Conservation (phyloP, 2,329 filamentous ascomycete species). For the Pseudocercospora fuligena region DNA sequence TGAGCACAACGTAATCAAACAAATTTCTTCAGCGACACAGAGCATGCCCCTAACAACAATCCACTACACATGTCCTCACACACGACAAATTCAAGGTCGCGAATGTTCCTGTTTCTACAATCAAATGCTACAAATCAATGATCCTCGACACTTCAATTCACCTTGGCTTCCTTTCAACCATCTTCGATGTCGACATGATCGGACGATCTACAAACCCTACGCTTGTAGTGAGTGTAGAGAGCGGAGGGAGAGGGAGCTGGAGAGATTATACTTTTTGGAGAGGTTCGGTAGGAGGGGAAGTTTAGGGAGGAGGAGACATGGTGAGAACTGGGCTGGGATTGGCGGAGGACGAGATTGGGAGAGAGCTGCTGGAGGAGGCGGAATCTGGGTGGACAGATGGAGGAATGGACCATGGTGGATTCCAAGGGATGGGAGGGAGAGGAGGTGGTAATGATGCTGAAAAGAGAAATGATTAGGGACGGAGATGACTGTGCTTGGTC, state of each 20-base stretch:
- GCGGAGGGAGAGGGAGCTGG: conserved; percentile 15
- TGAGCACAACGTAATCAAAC: no score
- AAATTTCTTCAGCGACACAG: no score
- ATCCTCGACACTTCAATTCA: conserved; percentile 19
- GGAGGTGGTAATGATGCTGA: conserved; percentile 1
- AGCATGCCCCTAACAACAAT: conserved; percentile 33
- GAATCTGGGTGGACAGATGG: conserved; percentile 16
- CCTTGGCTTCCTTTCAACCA: conserved; percentile 28
- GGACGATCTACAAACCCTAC: conserved; percentile 15
- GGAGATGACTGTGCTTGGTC: no score
- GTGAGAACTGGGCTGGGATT: background rate
- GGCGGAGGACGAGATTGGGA: background rate
- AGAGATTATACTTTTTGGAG: conserved; percentile 13
- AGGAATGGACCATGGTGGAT: conserved; percentile 23
- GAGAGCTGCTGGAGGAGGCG: background rate
- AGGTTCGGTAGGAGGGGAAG: conserved; percentile 5
- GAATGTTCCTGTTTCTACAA: conserved; percentile 33
- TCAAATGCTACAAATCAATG: conserved; percentile 31
- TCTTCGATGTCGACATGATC: conserved; percentile 24
- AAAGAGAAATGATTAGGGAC: no score
- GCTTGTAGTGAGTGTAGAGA: conserved; percentile 22
- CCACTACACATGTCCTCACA: conserved; percentile 34
- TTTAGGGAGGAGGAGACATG: background rate
- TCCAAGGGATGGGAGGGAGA: conserved; percentile 9
- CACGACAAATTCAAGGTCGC: conserved; percentile 30